A percentile compares a stretch with the other conserved stretches of the same genome.
Conservation (phyloP, 148 eudicot genomes). For the Persicaria tinctoria region DNA sequence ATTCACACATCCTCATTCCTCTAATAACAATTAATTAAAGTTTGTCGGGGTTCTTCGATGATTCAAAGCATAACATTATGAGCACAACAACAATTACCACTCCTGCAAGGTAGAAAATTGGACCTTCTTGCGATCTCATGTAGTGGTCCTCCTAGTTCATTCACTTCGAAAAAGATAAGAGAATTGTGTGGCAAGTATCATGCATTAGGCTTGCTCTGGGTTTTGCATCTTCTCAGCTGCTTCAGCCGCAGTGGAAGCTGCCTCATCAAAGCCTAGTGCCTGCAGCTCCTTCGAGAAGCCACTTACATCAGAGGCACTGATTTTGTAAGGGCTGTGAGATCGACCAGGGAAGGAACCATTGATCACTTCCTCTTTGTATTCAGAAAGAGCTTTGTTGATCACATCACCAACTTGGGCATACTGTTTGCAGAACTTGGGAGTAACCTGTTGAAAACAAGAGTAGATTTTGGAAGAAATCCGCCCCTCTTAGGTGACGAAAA, state of each 20-base stretch:
- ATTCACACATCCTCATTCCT: neutral
- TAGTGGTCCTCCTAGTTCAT: neutral
- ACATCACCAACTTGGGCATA: conserved; percentile 68
- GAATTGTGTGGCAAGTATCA: neutral
- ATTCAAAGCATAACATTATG: neutral
- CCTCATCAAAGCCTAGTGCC: conserved; percentile 56
- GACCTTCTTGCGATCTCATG: neutral
- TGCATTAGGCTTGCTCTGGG: too few species aligned
- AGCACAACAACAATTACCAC: neutral
- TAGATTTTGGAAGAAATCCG: neutral
- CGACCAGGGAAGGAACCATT: conserved; percentile 71
- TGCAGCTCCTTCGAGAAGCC: conserved; percentile 52
- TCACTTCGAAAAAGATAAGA: neutral
- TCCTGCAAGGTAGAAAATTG: neutral
- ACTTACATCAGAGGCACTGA: conserved; percentile 45
- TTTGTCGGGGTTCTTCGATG: neutral
- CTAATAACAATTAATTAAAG: neutral
- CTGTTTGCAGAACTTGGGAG: conserved; percentile 95
- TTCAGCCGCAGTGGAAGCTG: conserved; percentile 78
- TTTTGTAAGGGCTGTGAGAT: conserved; percentile 76
- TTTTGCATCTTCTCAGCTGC: conserved; percentile 61
- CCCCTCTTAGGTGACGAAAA: neutral
- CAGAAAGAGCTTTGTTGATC: conserved; percentile 78
- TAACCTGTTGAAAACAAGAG: conserved; percentile 37
- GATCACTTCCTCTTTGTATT: conserved; percentile 80